Conservation (phyloP, 2,329 filamentous ascomycete genomes). For the Penicillium nordicum region DNA sequence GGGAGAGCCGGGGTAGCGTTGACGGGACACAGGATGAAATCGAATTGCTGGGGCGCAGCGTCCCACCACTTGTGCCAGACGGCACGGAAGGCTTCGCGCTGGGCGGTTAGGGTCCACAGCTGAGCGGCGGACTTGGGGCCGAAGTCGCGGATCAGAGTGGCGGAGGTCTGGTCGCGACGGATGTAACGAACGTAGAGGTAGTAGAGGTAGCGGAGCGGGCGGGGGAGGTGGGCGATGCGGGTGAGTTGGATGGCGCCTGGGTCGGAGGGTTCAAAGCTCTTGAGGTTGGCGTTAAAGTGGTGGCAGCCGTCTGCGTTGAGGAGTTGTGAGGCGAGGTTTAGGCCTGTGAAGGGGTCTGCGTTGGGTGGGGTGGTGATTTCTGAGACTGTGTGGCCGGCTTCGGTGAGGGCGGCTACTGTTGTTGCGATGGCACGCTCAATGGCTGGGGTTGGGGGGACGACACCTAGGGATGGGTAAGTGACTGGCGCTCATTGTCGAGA, state of each 20-base stretch:
- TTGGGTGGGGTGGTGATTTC: constrained; percentile 64
- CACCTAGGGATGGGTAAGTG: constrained; percentile 44
- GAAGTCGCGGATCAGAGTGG: constrained; percentile 70
- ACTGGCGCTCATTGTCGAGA: too few species aligned
- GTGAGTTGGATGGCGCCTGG: constrained; percentile 71
- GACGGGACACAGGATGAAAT: constrained; percentile 77
- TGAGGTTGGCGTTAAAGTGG: constrained; percentile 74
- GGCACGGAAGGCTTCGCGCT: constrained; percentile 72
- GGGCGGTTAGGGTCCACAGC: constrained; percentile 76
- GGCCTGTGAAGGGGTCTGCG: constrained; percentile 72
- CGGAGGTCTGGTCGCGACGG: constrained; percentile 71
- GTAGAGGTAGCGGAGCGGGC: constrained; percentile 76
- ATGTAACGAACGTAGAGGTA: constrained; percentile 88
- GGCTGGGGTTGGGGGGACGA: constrained; percentile 82
- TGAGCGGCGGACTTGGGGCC: constrained; percentile 69
- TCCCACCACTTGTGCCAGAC: constrained; percentile 87
- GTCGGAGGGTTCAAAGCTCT: constrained; percentile 75
- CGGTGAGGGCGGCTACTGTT: constrained; percentile 64
- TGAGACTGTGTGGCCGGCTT: constrained; percentile 71
- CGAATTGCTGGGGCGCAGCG: constrained; percentile 62
- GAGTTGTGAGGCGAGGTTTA: constrained; percentile 73
- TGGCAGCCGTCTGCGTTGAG: constrained; percentile 80
- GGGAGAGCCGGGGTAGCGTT: constrained; percentile 89
- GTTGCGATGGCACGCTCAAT: constrained; percentile 72
- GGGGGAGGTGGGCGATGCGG: constrained; percentile 68